Conservation (phyloP, 306 rosid species). For the Argentina anserina region DNA sequence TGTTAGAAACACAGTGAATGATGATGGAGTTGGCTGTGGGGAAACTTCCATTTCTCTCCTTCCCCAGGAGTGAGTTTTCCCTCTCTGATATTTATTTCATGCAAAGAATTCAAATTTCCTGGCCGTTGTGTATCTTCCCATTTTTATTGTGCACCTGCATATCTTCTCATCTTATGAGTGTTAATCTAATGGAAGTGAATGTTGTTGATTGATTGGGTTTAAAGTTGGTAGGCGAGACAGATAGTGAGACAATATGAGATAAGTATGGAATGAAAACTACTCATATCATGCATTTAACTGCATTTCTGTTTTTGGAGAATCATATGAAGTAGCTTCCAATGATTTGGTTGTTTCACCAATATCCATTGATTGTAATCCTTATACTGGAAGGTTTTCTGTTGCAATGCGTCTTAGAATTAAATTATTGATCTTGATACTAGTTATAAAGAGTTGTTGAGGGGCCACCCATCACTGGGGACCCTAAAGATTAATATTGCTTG, state of each 20-base stretch:
- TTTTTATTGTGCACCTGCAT: slow-evolving; percentile 8
- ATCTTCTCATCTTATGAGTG: background rate
- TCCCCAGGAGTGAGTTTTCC: slow-evolving; percentile 42
- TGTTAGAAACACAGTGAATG: slow-evolving; percentile 14
- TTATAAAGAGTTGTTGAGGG: slow-evolving; percentile 18
- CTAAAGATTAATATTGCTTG: slow-evolving; percentile 12
- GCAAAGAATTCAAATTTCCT: background rate
- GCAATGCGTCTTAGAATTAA: slow-evolving; percentile 11
- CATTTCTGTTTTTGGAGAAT: slow-evolving; percentile 1
- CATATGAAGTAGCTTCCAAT: slow-evolving; percentile 19
- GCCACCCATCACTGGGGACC: slow-evolving; percentile 19
- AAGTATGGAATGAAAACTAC: background rate
- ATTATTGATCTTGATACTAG: slow-evolving; percentile 2
- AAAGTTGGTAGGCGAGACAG: background rate
- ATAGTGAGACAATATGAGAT: slow-evolving; percentile 8
- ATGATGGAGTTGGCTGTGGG: slow-evolving; percentile 54
- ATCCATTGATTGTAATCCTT: slow-evolving; percentile 30
- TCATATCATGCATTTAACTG: slow-evolving; percentile 10
- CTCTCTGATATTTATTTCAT: background rate
- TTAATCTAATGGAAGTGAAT: slow-evolving; percentile 9
- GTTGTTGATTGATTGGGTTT: slow-evolving; percentile 2
- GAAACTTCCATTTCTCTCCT: slow-evolving; percentile 31
- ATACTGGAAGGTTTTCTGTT: slow-evolving; percentile 31
- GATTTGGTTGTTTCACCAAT: slow-evolving; percentile 36
- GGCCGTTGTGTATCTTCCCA: background rate